Conservation (phyloP, 2,329 filamentous ascomycete genomes). For the Sporothrix inflata region DNA sequence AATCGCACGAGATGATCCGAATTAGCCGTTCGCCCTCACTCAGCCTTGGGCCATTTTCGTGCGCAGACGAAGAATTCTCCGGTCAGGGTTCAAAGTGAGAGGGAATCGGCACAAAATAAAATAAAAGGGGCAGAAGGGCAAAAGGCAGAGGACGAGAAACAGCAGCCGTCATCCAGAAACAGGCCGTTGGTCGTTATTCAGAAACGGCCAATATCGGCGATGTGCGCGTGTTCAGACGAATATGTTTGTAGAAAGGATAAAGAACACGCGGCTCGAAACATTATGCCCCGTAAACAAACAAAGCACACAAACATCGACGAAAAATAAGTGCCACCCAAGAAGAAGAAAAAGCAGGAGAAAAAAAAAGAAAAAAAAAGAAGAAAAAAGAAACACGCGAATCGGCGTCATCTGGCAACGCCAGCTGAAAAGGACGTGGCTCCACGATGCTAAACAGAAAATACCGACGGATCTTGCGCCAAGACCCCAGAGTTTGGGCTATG, state of each 20-base stretch:
- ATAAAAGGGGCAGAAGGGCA: background rate
- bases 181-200: background rate
- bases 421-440: conserved; percentile 8
- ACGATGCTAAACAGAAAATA: background rate
- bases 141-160: background rate
- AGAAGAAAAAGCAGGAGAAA: background rate
- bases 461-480: conserved; percentile 12
- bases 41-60: background rate
- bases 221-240: background rate
- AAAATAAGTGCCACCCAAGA: background rate
- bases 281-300: conserved; percentile 9
- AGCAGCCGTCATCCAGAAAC: background rate
- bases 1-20: background rate
- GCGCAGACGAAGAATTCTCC: background rate
- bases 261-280: conserved; percentile 1
- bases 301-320: background rate
- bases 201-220: background rate
- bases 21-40: background rate
- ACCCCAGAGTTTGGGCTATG: background rate
- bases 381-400: background rate
- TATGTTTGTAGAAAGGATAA: background rate
- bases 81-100: background rate
- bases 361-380: background rate
- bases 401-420: background rate
- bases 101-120: background rate